A percentile compares a stretch with the other conserved stretches of the same genome.
Evolutionary conservation across 164 flowering plant genomes (phyloP).

Genomic region (Magnolia kwangsiensis): DNA sequence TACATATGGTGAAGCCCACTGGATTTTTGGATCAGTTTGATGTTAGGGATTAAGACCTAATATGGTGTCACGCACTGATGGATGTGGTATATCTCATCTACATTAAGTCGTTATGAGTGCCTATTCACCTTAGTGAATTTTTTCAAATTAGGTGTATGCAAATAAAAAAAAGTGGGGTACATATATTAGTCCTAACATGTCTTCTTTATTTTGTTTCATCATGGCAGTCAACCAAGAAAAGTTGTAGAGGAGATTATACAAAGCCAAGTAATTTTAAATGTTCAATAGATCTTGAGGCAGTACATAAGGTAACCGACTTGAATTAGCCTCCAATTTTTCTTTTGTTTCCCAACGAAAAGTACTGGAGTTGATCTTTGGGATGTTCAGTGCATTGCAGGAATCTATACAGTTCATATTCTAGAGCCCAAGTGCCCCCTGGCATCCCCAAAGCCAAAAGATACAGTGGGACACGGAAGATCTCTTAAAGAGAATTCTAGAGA

Average conservation of each 20-base stretch:
- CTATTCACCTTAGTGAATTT: too few relatives aligned
- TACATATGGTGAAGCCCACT: too few relatives aligned
- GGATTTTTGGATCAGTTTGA: too few relatives aligned
- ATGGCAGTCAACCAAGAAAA: slow-evolving; percentile 27
- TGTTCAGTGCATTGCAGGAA: slow-evolving; percentile 27
- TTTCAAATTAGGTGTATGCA: too few relatives aligned
- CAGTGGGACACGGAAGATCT: slow-evolving; percentile 13
- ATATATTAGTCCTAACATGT: too few relatives aligned
- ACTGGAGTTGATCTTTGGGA: neutral
- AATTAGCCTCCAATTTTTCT: neutral
- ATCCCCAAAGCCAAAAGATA: slow-evolving; percentile 22
- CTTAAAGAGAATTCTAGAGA: slow-evolving; percentile 4
- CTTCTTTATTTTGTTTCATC: too few relatives aligned
- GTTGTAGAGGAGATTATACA: slow-evolving; percentile 31
- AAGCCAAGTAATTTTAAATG: slow-evolving; percentile 32
- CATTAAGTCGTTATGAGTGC: too few relatives aligned
- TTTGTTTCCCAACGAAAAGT: neutral
- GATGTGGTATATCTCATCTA: too few relatives aligned
- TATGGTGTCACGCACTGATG: too few relatives aligned
- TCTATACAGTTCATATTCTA: slow-evolving; percentile 30
- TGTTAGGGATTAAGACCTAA: too few relatives aligned
- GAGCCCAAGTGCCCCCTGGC: slow-evolving; percentile 30
- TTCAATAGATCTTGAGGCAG: slow-evolving; percentile 8
- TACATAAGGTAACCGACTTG: slow-evolving; percentile 8
- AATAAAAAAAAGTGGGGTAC: too few relatives aligned